phyloP scores from a whole-genome alignment of 306 rosid species.

The Corylus avellana region DNA sequence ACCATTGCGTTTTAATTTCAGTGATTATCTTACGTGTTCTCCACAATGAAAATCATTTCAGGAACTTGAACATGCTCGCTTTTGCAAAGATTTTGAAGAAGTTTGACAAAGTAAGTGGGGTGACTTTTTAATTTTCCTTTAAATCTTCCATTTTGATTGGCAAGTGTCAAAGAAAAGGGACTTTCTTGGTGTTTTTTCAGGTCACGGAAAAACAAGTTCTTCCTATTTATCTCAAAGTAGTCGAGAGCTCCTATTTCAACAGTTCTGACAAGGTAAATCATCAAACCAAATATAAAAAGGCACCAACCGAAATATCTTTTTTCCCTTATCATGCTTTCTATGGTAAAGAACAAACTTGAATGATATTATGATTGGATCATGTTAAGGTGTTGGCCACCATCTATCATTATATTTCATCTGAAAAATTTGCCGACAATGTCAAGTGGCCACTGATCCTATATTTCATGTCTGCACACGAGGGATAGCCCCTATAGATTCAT shows the following conservation, averaged over 20 bases:
- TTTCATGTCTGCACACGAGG: constrained; percentile 45
- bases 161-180: neutral
- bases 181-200: constrained; percentile 46
- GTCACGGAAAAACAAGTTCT: constrained; percentile 85
- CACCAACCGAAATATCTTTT: constrained; percentile 26
- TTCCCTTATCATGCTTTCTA: constrained; percentile 7
- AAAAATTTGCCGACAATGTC: constrained; percentile 54
- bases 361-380: constrained; percentile 39
- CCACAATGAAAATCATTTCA: constrained; percentile 32
- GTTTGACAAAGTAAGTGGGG: constrained; percentile 82
- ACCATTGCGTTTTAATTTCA: constrained; percentile 3
- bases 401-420: constrained; percentile 32
- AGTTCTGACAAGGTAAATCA: constrained; percentile 89
- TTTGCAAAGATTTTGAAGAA: constrained; percentile 91
- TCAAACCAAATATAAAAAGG: constrained; percentile 11
- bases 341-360: constrained; percentile 25
- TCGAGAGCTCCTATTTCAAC: constrained; percentile 93
- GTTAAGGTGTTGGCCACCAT: constrained; percentile 54
- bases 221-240: constrained; percentile 87
- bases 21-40: constrained; percentile 30
- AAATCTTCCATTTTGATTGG: constrained; percentile 15
- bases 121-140: constrained; percentile 22
- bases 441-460: constrained; percentile 65
- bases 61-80: constrained; percentile 95
- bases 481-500: constrained; percentile 30